These are phyloP conservation scores for Penicillium longicatenatum DNA, from an alignment of 495 filamentous ascomycete species.

Conservation along the genomic window DNA sequence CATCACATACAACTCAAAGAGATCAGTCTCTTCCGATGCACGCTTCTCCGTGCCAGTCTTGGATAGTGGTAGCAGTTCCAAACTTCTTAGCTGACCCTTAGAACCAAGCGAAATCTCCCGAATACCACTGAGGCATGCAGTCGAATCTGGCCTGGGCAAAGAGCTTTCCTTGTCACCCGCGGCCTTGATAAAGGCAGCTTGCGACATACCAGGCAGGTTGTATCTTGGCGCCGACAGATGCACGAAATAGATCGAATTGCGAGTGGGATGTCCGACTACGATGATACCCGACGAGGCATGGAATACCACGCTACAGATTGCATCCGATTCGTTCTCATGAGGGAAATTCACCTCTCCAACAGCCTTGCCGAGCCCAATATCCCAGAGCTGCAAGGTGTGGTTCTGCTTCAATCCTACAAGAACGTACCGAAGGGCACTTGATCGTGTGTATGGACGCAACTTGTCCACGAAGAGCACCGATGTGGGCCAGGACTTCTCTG, in stretches of 20 bases:
- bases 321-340: conserved; percentile 94
- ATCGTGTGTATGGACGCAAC: conserved; percentile 82
- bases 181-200: conserved; percentile 80
- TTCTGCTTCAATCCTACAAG: conserved; percentile 99
- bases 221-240: conserved; percentile 93
- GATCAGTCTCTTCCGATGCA: conserved; percentile 55
- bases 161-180: conserved; percentile 70
- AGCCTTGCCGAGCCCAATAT: conserved; percentile 89
- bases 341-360: conserved; percentile 97
- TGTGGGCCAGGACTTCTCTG: conserved; percentile 91
- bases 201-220: conserved; percentile 73
- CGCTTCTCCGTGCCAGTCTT: conserved; percentile 40
- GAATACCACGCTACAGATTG: conserved; percentile 93
- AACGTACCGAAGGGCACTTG: conserved; percentile 85
- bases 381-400: conserved; percentile 98
- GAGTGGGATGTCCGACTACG: conserved; percentile 90
- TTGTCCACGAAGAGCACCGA: conserved; percentile 96
- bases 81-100: conserved; percentile 84
- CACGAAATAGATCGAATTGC: conserved; percentile 96
- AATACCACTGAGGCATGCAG: conserved; percentile 93
- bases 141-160: conserved; percentile 83
- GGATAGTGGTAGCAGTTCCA: conserved; percentile 77
- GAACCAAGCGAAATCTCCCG: conserved; percentile 89
- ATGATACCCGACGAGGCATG: conserved; percentile 89
- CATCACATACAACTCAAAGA: conserved; percentile 97